Evolutionary conservation across 257 asterid species (phyloP).

Genomic region (Dorcoceras hygrometricum): DNA sequence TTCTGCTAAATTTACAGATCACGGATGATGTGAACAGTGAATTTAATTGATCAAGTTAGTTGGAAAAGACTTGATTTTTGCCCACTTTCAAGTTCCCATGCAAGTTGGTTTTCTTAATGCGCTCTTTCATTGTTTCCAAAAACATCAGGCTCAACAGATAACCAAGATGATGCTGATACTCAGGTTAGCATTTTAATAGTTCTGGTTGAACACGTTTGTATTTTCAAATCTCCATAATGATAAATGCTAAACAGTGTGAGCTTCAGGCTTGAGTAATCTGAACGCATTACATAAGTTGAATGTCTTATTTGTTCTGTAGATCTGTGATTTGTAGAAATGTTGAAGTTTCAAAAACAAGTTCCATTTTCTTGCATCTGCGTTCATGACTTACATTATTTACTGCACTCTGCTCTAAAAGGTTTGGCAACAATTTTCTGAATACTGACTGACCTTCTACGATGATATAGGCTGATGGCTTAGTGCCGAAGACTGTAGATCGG

Average conservation of each 20-base stretch:
- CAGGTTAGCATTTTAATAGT: constrained; percentile 41
- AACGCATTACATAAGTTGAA: constrained; percentile 7
- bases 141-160: constrained; percentile 41
- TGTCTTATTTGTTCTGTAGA: neutral
- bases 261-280: neutral
- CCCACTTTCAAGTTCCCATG: neutral
- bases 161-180: constrained; percentile 48
- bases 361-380: neutral
- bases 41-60: neutral
- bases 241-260: neutral
- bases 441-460: neutral
- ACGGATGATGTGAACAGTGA: neutral
- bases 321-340: neutral
- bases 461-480: neutral
- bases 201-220: neutral
- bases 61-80: neutral
- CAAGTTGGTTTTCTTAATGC: constrained; percentile 14
- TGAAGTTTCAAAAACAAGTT: neutral
- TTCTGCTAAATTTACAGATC: constrained; percentile 10
- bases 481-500: neutral
- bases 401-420: neutral
- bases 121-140: constrained; percentile 15
- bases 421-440: neutral
- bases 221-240: neutral
- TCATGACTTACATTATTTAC: neutral